Base-by-base conservation (phyloP, 768 basidiomycete genomes). In the Leccinum uliginosum region DNA sequence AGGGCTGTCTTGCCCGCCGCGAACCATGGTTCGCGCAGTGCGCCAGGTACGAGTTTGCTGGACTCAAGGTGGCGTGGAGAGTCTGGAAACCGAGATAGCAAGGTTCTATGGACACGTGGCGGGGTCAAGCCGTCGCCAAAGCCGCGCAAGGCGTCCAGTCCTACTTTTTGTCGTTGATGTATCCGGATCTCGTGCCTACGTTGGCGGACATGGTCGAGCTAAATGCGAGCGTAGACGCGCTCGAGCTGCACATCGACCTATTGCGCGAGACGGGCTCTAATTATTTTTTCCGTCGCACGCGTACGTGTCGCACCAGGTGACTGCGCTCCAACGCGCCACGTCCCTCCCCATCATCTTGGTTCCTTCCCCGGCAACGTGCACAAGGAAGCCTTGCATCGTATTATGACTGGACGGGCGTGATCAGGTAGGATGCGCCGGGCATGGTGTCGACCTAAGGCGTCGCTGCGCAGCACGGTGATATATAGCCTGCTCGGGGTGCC, bases 171-270 rank as follows among this genome's bases (percentile, higher is more conserved):
- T 87, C 88, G 10, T 77, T 99, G 55, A 97, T 96, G 0, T 94
- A 92, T 73, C 93, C 95, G 1, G 92, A 97, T 67, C 68, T 96
- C 60, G 84, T 79, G 0, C 82, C 83, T 4, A 86, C 88, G 0
- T 76, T 93, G 43, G 71, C 78, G n/a, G 70, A 82, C 51, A 80
- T 98, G 43, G 83, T 89, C 21, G 82, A 87, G 46, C 72, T 99
- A 56, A 83, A 83, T 0, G 78, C 83, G 19, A 96, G 97, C 4
- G 90, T 86, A 6, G 95, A 98, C 65, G 96, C 94, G 0, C 73
- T 98, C 57, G 97, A 99, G 70, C 69, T 98, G n/a, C 85, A 95
- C 10, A 93, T 93, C 11, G 97, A 99, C 69, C 80, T 98, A 9
- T 78, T 99, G 19, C 84, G 82, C 15, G 83, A 66, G 23, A 65